These are phyloP conservation scores for Dendrobium huoshanense DNA, from an alignment of 106 monocot genomes.

Conservation along the genomic window DNA sequence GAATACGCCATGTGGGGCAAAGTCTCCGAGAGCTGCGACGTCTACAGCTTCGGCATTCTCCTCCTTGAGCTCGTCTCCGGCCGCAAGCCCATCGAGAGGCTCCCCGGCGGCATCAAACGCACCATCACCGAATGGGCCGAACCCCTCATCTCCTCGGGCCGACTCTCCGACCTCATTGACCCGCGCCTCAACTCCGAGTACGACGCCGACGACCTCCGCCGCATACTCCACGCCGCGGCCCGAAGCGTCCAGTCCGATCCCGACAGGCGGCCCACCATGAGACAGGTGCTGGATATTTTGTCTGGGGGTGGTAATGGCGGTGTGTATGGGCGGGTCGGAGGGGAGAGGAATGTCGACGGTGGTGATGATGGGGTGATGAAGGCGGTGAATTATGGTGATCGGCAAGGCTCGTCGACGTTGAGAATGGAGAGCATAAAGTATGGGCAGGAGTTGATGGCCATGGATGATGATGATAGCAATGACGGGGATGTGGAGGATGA, in stretches of 20 bases:
- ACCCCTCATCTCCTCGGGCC: constrained; percentile 23
- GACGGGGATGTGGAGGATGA: constrained; percentile 4
- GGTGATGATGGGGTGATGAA: background rate
- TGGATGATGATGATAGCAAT: constrained; percentile 10
- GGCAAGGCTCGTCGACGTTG: background rate
- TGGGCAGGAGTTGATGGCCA: constrained; percentile 15
- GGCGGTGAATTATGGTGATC: background rate
- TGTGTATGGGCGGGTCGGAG: background rate
- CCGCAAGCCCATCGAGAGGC: constrained; percentile 50
- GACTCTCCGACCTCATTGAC: constrained; percentile 27
- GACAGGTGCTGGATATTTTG: constrained; percentile 14
- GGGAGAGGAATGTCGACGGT: background rate
- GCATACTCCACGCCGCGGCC: constrained; percentile 26
- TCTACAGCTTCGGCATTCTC: constrained; percentile 56
- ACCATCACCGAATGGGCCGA: constrained; percentile 50
- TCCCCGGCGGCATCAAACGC: constrained; percentile 18
- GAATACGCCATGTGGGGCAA: constrained; percentile 60
- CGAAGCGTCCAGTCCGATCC: constrained; percentile 36
- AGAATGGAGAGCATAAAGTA: constrained; percentile 28
- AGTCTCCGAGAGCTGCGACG: constrained; percentile 39
- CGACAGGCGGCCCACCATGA: constrained; percentile 28
- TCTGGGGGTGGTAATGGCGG: background rate
- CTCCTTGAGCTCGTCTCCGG: constrained; percentile 47
- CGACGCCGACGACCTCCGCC: constrained; percentile 21
- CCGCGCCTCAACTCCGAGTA: constrained; percentile 19